phyloP scores from a whole-genome alignment of 139 green algal species.

The Chlorella sorokiniana region DNA sequence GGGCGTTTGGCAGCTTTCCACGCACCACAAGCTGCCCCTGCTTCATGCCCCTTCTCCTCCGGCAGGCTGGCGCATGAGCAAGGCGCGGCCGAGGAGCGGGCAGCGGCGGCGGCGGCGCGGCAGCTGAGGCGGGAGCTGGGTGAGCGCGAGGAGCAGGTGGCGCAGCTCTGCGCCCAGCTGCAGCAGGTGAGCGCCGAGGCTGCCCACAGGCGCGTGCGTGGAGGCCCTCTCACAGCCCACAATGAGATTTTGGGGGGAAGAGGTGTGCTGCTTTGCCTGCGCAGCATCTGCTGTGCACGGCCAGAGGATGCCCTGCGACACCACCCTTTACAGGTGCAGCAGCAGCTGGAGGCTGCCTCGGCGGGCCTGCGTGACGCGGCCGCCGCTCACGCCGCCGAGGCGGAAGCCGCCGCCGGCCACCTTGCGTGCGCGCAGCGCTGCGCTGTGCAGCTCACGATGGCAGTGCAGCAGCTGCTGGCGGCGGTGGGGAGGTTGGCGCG shows the following conservation, averaged over 20 bases:
- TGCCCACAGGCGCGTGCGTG: no score
- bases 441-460: constrained; percentile 8
- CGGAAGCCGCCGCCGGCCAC: neutral
- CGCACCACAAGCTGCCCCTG: no score
- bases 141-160: constrained; percentile 3
- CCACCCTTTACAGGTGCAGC: constrained; percentile 4
- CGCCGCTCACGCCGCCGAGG: neutral
- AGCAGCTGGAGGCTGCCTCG: neutral
- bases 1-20: no score
- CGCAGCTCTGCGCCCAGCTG: neutral
- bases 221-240: no score
- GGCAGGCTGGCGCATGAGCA: constrained; percentile 23
- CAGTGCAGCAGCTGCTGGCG: constrained; percentile 34
- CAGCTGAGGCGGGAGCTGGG: neutral
- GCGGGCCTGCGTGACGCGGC: neutral
- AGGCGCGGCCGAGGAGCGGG: constrained; percentile 8
- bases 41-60: no score
- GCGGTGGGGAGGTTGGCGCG: constrained; percentile 12
- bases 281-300: no score
- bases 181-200: constrained; percentile 1
- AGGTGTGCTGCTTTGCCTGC: no score
- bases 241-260: no score
- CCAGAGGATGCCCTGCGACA: no score
- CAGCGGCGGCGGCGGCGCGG: neutral
- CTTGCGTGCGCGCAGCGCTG: neutral